These are phyloP conservation scores for Pichia pseudocactophila DNA, from an alignment of 805 yeast species.

Conservation along the genomic window DNA sequence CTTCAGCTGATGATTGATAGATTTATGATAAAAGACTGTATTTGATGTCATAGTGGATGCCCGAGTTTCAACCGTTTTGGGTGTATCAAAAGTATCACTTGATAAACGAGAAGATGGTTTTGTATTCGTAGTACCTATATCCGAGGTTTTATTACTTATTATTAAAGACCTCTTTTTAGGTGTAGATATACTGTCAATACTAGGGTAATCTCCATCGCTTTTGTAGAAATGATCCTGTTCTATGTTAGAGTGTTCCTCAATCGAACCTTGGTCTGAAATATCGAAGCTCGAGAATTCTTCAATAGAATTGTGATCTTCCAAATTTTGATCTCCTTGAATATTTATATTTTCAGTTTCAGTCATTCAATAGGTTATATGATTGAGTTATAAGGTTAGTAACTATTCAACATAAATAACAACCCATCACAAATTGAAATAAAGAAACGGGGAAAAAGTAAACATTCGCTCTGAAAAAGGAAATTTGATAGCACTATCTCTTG, in stretches of 20 bases:
- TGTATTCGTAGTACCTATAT: neutral
- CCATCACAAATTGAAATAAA: neutral
- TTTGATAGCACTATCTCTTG: neutral
- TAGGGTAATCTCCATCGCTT: neutral
- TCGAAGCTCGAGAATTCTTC: slow-evolving; percentile 15
- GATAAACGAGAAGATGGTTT: slow-evolving; percentile 12
- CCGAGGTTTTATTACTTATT: neutral
- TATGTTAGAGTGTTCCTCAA: neutral
- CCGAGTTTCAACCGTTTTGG: slow-evolving; percentile 8
- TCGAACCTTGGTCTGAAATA: slow-evolving; percentile 8
- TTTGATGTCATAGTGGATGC: slow-evolving; percentile 9
- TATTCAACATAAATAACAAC: too few species aligned
- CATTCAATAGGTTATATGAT: neutral
- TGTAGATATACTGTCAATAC: slow-evolving; percentile 3
- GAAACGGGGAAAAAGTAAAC: neutral
- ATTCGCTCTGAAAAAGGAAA: neutral
- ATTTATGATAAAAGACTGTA: neutral
- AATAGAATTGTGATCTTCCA: neutral
- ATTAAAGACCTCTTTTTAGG: slow-evolving; percentile 2
- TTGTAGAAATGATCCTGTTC: neutral
- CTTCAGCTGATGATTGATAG: neutral
- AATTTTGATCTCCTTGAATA: neutral
- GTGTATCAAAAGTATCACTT: slow-evolving; percentile 9
- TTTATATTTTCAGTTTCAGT: neutral
- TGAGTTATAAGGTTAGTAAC: too few species aligned